Conservation (phyloP, 192 early-diverging fungal species). For the Coemansia sp. region DNA sequence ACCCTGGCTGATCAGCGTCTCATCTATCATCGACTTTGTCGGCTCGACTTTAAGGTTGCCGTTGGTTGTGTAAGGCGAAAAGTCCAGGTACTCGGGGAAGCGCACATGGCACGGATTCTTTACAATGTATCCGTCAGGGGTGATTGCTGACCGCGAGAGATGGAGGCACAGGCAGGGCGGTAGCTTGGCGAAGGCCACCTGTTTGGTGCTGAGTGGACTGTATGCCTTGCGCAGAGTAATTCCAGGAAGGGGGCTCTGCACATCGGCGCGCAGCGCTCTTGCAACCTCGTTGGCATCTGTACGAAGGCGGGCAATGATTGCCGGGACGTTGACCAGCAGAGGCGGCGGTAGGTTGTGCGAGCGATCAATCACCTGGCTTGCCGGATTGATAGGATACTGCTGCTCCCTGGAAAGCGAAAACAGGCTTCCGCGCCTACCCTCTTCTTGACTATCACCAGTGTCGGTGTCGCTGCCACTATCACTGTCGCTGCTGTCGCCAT, state of each 20-base stretch:
- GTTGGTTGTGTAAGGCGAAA: slow-evolving; percentile 68
- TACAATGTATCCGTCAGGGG: slow-evolving; percentile 66
- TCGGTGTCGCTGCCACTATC: neutral
- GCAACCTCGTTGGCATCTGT: slow-evolving; percentile 35
- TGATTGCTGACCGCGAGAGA: slow-evolving; percentile 77
- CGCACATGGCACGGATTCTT: slow-evolving; percentile 82
- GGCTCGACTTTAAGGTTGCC: slow-evolving; percentile 59
- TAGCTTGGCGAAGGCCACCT: slow-evolving; percentile 75
- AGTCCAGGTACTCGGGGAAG: slow-evolving; percentile 79
- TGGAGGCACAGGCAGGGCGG: slow-evolving; percentile 81
- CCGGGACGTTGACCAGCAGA: slow-evolving; percentile 35
- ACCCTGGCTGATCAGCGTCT: slow-evolving; percentile 3
- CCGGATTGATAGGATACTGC: slow-evolving; percentile 44
- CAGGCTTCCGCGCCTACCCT: neutral
- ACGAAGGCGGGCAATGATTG: slow-evolving; percentile 28
- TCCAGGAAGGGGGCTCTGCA: slow-evolving; percentile 45
- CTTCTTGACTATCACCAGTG: neutral
- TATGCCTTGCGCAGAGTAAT: slow-evolving; percentile 47
- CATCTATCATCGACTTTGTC: slow-evolving; percentile 57
- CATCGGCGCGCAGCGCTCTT: slow-evolving; percentile 49
- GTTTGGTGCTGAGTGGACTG: slow-evolving; percentile 65
- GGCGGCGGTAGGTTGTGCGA: slow-evolving; percentile 33
- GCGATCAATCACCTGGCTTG: slow-evolving; percentile 29
- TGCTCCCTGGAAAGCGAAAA: neutral
- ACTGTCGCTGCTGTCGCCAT: neutral